Evolutionary conservation across 108 stramenopile genomes (phyloP).

Genomic region (Skeletonema tropicum): DNA sequence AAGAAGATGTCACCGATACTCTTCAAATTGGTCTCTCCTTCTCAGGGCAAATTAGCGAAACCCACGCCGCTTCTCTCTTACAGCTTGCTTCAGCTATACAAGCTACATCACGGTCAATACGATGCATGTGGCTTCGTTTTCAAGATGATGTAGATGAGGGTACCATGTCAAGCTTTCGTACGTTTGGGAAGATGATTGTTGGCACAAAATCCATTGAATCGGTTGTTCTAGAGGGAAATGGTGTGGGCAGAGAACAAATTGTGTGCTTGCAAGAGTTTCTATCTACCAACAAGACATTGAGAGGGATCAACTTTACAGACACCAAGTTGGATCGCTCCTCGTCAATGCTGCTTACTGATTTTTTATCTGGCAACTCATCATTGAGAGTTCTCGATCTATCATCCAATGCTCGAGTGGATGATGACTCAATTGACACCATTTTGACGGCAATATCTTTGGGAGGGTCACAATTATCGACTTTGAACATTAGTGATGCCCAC

Average conservation of each 20-base stretch:
- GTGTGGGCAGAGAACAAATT: conserved; percentile 23
- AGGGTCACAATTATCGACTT: conserved; percentile 17
- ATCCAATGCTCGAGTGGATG: conserved; percentile 18
- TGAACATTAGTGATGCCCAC: conserved; percentile 32
- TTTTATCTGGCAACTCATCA: conserved; percentile 18
- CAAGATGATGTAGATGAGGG: conserved; percentile 24
- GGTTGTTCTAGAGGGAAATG: conserved; percentile 23
- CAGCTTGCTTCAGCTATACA: conserved; percentile 18
- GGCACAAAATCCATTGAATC: conserved; percentile 28
- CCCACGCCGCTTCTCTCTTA: conserved; percentile 10
- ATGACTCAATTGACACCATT: conserved; percentile 18
- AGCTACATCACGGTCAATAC: conserved; percentile 19
- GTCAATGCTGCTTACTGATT: conserved; percentile 14
- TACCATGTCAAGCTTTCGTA: conserved; percentile 13
- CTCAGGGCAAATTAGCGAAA: conserved; percentile 13
- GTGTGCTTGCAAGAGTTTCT: conserved; percentile 28
- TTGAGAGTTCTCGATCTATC: conserved; percentile 32
- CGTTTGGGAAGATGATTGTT: conserved; percentile 25
- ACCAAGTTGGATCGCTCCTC: conserved; percentile 21
- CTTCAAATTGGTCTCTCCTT: conserved; percentile 33
- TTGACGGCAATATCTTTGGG: conserved; percentile 20
- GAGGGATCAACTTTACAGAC: conserved; percentile 32
- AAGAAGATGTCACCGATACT: conserved; percentile 18
- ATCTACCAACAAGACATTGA: conserved; percentile 18
- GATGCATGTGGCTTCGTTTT: conserved; percentile 40